A percentile compares a stretch with the other conserved stretches of the same genome.
phyloP scores from a whole-genome alignment of 805 yeast species.

The Yamadazyma laniorum region DNA sequence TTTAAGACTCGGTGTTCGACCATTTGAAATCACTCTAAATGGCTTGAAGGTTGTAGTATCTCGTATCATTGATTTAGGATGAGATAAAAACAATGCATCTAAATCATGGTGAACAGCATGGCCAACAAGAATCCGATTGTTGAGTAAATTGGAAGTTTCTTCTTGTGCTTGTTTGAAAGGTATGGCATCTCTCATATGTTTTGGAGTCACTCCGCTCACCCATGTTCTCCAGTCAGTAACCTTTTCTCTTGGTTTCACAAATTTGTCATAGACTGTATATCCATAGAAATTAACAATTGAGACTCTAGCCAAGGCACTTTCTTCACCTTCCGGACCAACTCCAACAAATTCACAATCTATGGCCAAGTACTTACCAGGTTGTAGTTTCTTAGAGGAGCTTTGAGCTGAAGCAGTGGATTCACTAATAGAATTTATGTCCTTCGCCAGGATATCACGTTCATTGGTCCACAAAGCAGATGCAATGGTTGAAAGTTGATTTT shows the following conservation, averaged over 20 bases:
- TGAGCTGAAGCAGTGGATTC: not conserved
- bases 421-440: not conserved
- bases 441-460: conserved; percentile 17
- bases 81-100: conserved; percentile 62
- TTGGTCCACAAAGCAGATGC: conserved; percentile 25
- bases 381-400: conserved; percentile 26
- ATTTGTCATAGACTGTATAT: conserved; percentile 64
- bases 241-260: conserved; percentile 68
- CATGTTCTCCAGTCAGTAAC: conserved; percentile 92
- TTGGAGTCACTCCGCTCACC: conserved; percentile 82
- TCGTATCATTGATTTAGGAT: conserved; percentile 60
- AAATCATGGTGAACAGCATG: conserved; percentile 84
- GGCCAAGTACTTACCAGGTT: conserved; percentile 72
- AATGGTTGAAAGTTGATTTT: conserved; percentile 12
- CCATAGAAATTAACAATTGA: conserved; percentile 86
- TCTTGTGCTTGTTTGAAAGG: conserved; percentile 65
- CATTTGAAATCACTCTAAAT: conserved; percentile 58
- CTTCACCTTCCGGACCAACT: conserved; percentile 69
- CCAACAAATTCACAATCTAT: conserved; percentile 96
- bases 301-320: conserved; percentile 78
- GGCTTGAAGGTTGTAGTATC: conserved; percentile 70
- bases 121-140: conserved; percentile 67
- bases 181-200: conserved; percentile 65
- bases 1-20: conserved; percentile 73
- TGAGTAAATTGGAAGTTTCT: conserved; percentile 49